These are phyloP conservation scores for Mycena rebaudengoi DNA, from an alignment of 768 basidiomycete species.

Conservation along the genomic window DNA sequence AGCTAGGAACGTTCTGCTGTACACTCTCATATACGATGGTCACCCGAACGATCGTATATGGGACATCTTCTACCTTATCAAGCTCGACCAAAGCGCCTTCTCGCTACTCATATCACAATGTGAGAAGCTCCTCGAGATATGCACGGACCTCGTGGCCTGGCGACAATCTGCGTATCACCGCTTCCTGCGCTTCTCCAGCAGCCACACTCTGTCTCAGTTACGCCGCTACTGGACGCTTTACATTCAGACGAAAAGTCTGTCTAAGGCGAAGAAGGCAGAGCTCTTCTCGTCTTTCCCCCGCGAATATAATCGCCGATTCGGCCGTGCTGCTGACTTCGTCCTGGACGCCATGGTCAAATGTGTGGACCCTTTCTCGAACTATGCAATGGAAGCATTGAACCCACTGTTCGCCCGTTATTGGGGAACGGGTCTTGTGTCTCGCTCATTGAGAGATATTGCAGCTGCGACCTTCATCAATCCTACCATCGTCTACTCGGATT, in stretches of 20 bases:
- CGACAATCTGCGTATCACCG: slow-evolving; percentile 32
- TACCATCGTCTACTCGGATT: slow-evolving; percentile 39
- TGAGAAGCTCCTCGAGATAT: slow-evolving; percentile 36
- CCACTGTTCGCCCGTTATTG: slow-evolving; percentile 35
- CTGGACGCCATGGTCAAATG: slow-evolving; percentile 2
- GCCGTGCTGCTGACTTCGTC: neutral
- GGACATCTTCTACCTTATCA: slow-evolving; percentile 49
- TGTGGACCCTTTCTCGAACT: slow-evolving; percentile 6
- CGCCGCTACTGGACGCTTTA: slow-evolving; percentile 43
- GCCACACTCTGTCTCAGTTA: slow-evolving; percentile 40
- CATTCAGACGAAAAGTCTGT: slow-evolving; percentile 27
- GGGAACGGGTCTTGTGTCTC: slow-evolving; percentile 41
- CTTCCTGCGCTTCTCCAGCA: slow-evolving; percentile 39
- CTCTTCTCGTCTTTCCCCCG: slow-evolving; percentile 22
- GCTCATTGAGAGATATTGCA: slow-evolving; percentile 18
- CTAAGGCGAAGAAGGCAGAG: slow-evolving; percentile 18
- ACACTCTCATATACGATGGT: slow-evolving; percentile 41
- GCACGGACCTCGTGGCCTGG: slow-evolving; percentile 37
- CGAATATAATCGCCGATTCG: slow-evolving; percentile 6
- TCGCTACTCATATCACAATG: slow-evolving; percentile 36
- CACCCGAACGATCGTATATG: slow-evolving; percentile 31
- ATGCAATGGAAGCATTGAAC: neutral
- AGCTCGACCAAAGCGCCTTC: slow-evolving; percentile 36
- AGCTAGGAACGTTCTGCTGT: slow-evolving; percentile 49
- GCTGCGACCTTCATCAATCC: slow-evolving; percentile 42